Percentiles rank a stretch among this genome's conserved stretches.
Conservation (phyloP, 1,284 basidiomycete genomes). For the Schizophyllum amplum region DNA sequence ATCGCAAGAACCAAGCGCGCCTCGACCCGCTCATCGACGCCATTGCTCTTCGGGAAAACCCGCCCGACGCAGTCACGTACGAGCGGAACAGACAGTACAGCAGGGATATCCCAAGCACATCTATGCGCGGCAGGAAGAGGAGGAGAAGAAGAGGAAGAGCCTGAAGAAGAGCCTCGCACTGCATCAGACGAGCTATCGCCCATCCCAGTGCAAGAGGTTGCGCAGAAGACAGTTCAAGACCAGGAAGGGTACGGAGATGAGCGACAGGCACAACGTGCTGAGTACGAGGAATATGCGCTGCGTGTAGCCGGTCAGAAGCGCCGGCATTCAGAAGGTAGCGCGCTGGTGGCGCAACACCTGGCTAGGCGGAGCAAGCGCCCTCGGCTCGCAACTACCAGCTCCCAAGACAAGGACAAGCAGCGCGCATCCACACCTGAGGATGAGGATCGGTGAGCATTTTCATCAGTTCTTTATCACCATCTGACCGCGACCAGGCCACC, state of each 20-base stretch:
- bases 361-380: background rate
- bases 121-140: slow-evolving; percentile 62
- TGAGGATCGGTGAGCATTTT: background rate
- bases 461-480: too few relatives aligned
- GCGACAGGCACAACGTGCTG: too few relatives aligned
- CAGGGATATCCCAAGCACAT: slow-evolving; percentile 70
- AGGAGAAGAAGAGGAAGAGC: slow-evolving; percentile 48
- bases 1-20: slow-evolving; percentile 68
- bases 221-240: background rate
- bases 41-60: slow-evolving; percentile 61
- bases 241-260: background rate
- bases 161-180: slow-evolving; percentile 29
- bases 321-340: background rate
- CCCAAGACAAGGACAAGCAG: background rate
- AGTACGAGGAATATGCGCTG: background rate
- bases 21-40: slow-evolving; percentile 54
- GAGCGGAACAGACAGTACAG: background rate
- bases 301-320: background rate
- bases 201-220: background rate
- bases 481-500: background rate
- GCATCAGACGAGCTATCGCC: background rate
- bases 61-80: slow-evolving; percentile 27
- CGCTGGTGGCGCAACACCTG: background rate
- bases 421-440: background rate
- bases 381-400: background rate